Evolutionary conservation across 2,329 filamentous ascomycete genomes (phyloP), one percentile per base, ranked within the genome.

Genomic region (Colletotrichum sidae): DNA sequence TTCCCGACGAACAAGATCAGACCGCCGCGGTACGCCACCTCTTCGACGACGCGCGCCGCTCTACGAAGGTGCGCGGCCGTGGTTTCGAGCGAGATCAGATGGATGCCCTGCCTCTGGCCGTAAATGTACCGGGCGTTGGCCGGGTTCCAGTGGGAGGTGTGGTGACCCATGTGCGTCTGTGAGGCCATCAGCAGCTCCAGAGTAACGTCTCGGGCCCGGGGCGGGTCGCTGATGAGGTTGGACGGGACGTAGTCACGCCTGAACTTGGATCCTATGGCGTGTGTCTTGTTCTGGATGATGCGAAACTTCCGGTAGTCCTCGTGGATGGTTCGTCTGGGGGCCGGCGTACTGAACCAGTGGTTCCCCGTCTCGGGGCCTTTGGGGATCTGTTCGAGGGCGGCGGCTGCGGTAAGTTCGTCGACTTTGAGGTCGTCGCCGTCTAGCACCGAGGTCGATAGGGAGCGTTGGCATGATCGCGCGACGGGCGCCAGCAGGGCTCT

Each of bases 111-210:
- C 49, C 96, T 87, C 67, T 97, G 88, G 72, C 96, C 96, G 76
- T 92, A 94, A 76, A 99, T 98, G 81, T 98, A 98, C 70, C 92
- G 88, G 69, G 94, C 90, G 81, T 98, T 99, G 56, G 89, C 90
- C 10, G 96, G 94, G 80, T 99, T 97, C 96, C 96, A 99, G 54
- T 94, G 86, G 67, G 92, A 92, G 0, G 92, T 95, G 73, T 92
- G 88, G 80, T 99, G 96, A 68, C 96, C 96, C 78, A 98, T 89
- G 80, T 97, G 94, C 59, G 89, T 88, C 80, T 97, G 93, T 38
- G 91, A 89, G 50, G 94, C 92, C 83, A 97, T 90, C 68, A 99
- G 88, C 67, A 97, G 86, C 82, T 97, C 94, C 65, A 99, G 88
- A 52, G 94, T 94, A 67, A 98, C 87, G 73, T 97, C 92, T 75